Conservation (phyloP, 306 rosid genomes). For the Senna siamea region DNA sequence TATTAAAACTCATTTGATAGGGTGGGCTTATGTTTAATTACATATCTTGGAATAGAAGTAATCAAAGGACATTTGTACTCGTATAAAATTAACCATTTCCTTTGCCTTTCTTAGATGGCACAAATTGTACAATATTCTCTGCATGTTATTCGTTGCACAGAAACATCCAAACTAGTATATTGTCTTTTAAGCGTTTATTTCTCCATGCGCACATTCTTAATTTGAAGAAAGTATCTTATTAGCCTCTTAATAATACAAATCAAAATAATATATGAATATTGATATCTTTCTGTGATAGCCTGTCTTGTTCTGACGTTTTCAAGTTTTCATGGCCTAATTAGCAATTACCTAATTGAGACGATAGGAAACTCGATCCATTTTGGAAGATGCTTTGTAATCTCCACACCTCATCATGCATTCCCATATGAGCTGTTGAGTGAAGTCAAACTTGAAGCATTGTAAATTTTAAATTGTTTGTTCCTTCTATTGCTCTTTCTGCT, state of each 20-base stretch:
- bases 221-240: conserved; percentile 43
- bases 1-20: not conserved
- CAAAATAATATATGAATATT: conserved; percentile 36
- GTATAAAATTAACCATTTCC: conserved; percentile 37
- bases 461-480: conserved; percentile 34
- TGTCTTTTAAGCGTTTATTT: conserved; percentile 41
- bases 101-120: conserved; percentile 45
- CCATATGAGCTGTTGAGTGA: conserved; percentile 66
- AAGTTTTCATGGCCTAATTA: conserved; percentile 54
- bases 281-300: conserved; percentile 47
- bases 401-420: conserved; percentile 62
- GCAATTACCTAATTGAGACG: conserved; percentile 68
- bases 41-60: conserved; percentile 33
- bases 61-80: conserved; percentile 33
- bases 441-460: conserved; percentile 62
- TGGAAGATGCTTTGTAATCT: conserved; percentile 67
- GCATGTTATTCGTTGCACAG: conserved; percentile 47
- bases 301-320: conserved; percentile 68
- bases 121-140: conserved; percentile 50
- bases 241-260: conserved; percentile 33
- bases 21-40: conserved; percentile 27
- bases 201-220: conserved; percentile 48
- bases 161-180: conserved; percentile 50
- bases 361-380: conserved; percentile 26
- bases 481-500: conserved; percentile 37